A percentile compares a stretch with the other conserved stretches of the same genome.
These are phyloP conservation scores for Parietaria judaica DNA, from an alignment of 306 rosid genomes.

Conservation along the genomic window DNA sequence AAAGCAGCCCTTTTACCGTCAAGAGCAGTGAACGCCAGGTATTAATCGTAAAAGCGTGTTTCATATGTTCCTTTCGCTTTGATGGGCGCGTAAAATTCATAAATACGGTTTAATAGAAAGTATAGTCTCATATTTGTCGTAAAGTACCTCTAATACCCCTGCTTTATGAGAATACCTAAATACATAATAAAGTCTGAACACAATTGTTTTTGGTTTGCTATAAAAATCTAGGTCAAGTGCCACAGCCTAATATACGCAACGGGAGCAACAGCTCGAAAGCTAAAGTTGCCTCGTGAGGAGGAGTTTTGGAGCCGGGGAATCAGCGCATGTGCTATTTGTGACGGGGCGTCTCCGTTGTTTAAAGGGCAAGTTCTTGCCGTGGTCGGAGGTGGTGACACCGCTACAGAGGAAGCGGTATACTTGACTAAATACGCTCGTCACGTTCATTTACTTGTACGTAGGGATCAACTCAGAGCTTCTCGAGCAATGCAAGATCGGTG, in stretches of 20 bases:
- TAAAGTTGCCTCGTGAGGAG: slow-evolving; percentile 80
- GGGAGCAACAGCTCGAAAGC: slow-evolving; percentile 89
- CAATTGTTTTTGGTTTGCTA: slow-evolving; percentile 13
- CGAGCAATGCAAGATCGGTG: slow-evolving; percentile 98
- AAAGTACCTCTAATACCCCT: no score
- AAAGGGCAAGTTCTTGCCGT: slow-evolving; percentile 96
- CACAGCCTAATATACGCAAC: slow-evolving; percentile 73
- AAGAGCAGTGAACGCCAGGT: slow-evolving; percentile 97
- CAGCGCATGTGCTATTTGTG: slow-evolving; percentile 98
- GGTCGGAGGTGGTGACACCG: slow-evolving; percentile 96
- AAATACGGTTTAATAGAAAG: neutral
- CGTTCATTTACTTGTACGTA: slow-evolving; percentile 82
- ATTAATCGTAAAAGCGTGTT: slow-evolving; percentile 10
- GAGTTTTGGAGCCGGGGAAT: slow-evolving; percentile 99
- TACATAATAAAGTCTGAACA: slow-evolving; percentile 1
- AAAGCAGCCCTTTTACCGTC: slow-evolving; percentile 64
- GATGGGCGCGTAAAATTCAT: neutral
- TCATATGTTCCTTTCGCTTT: slow-evolving; percentile 4
- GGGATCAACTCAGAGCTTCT: slow-evolving; percentile 83
- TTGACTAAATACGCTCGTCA: slow-evolving; percentile 88
- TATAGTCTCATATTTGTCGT: no score
- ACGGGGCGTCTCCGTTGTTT: slow-evolving; percentile 92
- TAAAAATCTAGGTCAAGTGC: slow-evolving; percentile 60
- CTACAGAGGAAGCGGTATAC: slow-evolving; percentile 89
- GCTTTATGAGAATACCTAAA: no score